Conservation (phyloP, 768 basidiomycete species). For the Pulveroboletus sp. region DNA sequence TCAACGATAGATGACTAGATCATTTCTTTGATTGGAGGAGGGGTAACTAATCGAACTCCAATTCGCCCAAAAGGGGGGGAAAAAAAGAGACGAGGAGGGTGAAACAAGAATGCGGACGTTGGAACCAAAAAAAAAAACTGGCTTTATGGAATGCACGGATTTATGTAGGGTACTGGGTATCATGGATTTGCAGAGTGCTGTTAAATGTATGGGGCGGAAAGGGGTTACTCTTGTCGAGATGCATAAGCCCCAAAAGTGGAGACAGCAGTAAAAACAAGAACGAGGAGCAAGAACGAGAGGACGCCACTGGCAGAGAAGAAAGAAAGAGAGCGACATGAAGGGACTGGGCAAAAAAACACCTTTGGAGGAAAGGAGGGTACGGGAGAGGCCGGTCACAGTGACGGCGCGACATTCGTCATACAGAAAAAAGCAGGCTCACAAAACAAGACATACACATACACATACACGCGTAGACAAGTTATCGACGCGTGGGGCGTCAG, state of each 20-base stretch:
- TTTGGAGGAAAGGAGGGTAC: background rate
- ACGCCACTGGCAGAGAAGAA: background rate
- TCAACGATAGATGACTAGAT: background rate
- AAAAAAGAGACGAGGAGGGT: background rate
- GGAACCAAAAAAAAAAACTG: no score
- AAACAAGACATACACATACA: slow-evolving; percentile 1
- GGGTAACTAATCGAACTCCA: slow-evolving; percentile 1
- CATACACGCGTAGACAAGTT: background rate
- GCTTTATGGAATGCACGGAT: slow-evolving; percentile 17
- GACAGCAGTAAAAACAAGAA: slow-evolving; percentile 1
- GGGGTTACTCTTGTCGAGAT: slow-evolving; percentile 15
- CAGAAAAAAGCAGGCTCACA: slow-evolving; percentile 6
- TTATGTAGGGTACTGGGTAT: slow-evolving; percentile 16
- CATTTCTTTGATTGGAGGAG: background rate
- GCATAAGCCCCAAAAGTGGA: background rate
- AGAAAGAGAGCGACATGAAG: no score
- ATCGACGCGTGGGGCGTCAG: slow-evolving; percentile 4
- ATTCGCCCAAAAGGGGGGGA: background rate
- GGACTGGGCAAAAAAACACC: no score
- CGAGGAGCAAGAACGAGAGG: background rate
- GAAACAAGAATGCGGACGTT: no score
- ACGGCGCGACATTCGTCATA: slow-evolving; percentile 4
- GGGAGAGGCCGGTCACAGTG: background rate
- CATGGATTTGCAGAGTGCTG: background rate
- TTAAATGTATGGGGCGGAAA: background rate